Evolutionary conservation across 1,284 basidiomycete genomes (phyloP), one percentile per base, ranked within the genome.

Genomic region (Austroboletus rostrupii): DNA sequence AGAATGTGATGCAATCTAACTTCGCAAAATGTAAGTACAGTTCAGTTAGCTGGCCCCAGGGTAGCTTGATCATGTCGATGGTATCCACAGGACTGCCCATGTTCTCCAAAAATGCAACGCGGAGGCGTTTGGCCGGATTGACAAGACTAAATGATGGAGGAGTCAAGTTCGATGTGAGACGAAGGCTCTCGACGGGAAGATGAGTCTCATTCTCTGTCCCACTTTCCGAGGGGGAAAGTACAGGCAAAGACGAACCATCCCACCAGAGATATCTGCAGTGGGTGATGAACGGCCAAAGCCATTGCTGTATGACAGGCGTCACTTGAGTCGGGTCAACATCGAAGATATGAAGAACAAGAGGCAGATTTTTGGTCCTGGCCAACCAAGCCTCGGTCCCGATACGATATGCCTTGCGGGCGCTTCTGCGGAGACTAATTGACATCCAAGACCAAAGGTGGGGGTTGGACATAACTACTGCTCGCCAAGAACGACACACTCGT

Each of bases 181-280:
- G 55, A 13, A 68, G 54, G 17, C 39, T 55, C 29, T 55, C 42
- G 11, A 66, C 50, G 42, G 45, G 41, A 6, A 53, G 48, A 8
- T 53, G 4, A 6, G 6, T 23, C 21, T 23, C 21, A 23, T 23
- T 23, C 21, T 23, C 21, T 3, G 21, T 23, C 21, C 21, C 37
- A 1, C 36, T 6, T 0, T 47, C 52, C 12, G 55, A 20, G 28
- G 47, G 33, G 23, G 68, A 60, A 7, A 67, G 41, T 2, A 49
- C 36, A 21, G 56, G 57, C 6, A 68, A 16, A 21, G 53, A 59
- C 13, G 64, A 59, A 1, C 67, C 67, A n/a, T 69, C 57, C 66
- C 66, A 68, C 66, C 67, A 66, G 19, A 66, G 50, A 40, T 69
- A 62, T 5, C 36, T 35, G 23, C 56, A 64, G 10, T 47, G 58